Conservation (phyloP, 2,329 filamentous ascomycete species). For the Setomelanomma holmii region DNA sequence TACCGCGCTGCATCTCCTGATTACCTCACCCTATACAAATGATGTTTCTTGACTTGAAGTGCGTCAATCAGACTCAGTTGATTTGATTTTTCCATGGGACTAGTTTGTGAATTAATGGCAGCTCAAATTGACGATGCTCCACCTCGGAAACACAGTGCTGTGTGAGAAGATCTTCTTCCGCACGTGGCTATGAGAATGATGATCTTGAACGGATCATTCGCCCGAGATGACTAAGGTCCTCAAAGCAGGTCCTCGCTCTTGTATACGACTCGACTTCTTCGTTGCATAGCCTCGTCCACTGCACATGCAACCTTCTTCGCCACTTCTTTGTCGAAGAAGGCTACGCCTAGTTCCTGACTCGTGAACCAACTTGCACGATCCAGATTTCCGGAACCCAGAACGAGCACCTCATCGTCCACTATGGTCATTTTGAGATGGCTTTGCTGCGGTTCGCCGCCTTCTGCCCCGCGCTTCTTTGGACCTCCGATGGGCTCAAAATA, state of each 20-base stretch:
- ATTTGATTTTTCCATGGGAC: no score
- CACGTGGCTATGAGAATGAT: no score
- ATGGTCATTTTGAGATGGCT: constrained; percentile 80
- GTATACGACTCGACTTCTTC: constrained; percentile 32
- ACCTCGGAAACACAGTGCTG: no score
- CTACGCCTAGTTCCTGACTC: constrained; percentile 80
- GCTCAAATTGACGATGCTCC: no score
- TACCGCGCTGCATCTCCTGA: no score
- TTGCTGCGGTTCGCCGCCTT: constrained; percentile 67
- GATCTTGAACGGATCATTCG: no score
- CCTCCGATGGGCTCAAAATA: constrained; percentile 60
- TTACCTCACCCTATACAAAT: no score
- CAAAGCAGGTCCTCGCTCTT: constrained; percentile 21
- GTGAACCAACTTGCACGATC: constrained; percentile 88
- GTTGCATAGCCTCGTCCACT: constrained; percentile 34
- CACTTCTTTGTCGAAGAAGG: constrained; percentile 55
- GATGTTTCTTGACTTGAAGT: no score
- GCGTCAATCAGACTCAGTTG: no score
- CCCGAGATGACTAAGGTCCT: no score
- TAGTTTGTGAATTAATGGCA: no score
- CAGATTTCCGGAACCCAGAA: constrained; percentile 83
- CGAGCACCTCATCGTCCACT: constrained; percentile 70
- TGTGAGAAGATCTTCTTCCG: no score
- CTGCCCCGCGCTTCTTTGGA: constrained; percentile 27
- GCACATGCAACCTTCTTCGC: constrained; percentile 39